These are phyloP conservation scores for Inonotus hispidus DNA, from an alignment of 1,284 basidiomycete genomes.

Conservation along the genomic window DNA sequence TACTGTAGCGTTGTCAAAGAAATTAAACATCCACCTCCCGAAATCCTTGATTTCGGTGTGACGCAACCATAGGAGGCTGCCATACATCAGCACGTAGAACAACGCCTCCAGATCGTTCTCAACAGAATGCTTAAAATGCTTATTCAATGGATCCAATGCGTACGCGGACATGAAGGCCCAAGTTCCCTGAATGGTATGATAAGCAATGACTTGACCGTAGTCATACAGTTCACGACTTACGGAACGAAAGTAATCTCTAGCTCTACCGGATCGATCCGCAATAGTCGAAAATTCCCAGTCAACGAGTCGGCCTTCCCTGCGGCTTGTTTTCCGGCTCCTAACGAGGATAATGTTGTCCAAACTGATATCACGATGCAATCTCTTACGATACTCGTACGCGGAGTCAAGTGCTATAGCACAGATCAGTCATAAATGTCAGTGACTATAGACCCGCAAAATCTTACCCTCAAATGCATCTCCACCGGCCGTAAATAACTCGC, in stretches of 20 bases:
- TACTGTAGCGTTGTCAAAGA: too few relatives aligned
- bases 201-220: too few relatives aligned
- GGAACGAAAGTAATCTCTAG: constrained; percentile 35
- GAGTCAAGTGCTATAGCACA: constrained; percentile 24
- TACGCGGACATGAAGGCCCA: too few relatives aligned
- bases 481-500: constrained; percentile 14
- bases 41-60: too few relatives aligned
- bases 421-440: constrained; percentile 13
- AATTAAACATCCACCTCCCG: too few relatives aligned
- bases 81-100: too few relatives aligned
- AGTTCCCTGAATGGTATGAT: too few relatives aligned
- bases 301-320: constrained; percentile 27
- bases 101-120: too few relatives aligned
- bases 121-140: too few relatives aligned
- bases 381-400: constrained; percentile 24
- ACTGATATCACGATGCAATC: constrained; percentile 34
- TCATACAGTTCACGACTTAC: constrained; percentile 9
- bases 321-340: constrained; percentile 12
- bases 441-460: background rate
- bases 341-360: constrained; percentile 29
- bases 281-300: constrained; percentile 32
- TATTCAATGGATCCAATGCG: background rate
- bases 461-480: background rate
- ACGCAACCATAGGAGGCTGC: too few relatives aligned
- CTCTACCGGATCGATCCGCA: constrained; percentile 22